Evolutionary conservation across 805 yeast genomes (phyloP).

Genomic region (Priceomyces medius): DNA sequence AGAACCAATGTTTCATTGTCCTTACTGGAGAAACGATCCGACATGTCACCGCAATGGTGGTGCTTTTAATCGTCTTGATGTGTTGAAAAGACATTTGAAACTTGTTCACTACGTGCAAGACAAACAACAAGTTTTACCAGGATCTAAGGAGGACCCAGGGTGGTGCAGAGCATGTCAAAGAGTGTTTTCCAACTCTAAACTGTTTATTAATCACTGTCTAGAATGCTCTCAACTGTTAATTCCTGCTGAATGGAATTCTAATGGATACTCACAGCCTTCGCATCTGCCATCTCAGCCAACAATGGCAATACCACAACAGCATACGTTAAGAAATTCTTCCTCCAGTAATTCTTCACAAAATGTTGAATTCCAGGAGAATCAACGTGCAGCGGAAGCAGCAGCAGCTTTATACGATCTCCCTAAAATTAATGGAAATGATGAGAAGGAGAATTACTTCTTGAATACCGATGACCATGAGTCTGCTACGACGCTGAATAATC

Average conservation of each 20-base stretch:
- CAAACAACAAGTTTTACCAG: slow-evolving; percentile 27
- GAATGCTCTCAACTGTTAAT: slow-evolving; percentile 50
- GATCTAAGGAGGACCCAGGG: slow-evolving; percentile 53
- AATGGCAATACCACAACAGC: neutral
- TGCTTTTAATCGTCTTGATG: slow-evolving; percentile 71
- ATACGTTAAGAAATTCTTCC: neutral
- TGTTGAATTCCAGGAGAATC: slow-evolving; percentile 3
- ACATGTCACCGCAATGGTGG: slow-evolving; percentile 79
- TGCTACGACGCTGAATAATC: neutral
- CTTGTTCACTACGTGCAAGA: slow-evolving; percentile 66
- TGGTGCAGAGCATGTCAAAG: slow-evolving; percentile 66
- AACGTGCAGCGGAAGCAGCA: slow-evolving; percentile 2
- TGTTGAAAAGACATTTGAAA: slow-evolving; percentile 67
- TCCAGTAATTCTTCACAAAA: neutral
- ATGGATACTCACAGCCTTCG: neutral
- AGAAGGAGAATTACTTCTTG: slow-evolving; percentile 7
- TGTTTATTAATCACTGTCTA: slow-evolving; percentile 63
- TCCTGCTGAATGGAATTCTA: slow-evolving; percentile 22
- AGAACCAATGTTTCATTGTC: slow-evolving; percentile 67
- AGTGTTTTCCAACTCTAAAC: slow-evolving; percentile 52
- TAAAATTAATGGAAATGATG: slow-evolving; percentile 3
- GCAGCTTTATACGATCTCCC: slow-evolving; percentile 5
- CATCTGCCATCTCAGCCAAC: neutral
- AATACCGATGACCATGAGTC: slow-evolving; percentile 1
- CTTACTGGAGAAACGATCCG: slow-evolving; percentile 66